phyloP scores from a whole-genome alignment of 2,329 filamentous ascomycete species.

The Zymoseptoria tritici region DNA sequence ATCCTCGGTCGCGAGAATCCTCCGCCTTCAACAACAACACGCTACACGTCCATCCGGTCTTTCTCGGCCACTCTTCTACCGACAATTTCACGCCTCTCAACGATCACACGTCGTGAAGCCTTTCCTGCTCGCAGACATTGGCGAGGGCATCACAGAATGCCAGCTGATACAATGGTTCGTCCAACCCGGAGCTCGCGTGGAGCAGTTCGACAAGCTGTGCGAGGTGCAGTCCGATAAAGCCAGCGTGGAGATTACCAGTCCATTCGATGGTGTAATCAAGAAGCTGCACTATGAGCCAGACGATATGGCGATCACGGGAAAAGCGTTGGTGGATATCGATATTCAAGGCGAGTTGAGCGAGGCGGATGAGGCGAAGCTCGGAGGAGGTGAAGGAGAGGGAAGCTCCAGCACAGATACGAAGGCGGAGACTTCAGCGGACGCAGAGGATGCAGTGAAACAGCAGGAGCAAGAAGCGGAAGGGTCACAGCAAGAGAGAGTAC shows the following conservation, averaged over 20 bases:
- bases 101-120: conserved; percentile 56
- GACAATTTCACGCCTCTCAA: conserved; percentile 23
- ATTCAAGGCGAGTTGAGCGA: conserved; percentile 69
- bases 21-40: conserved; percentile 6
- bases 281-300: conserved; percentile 93
- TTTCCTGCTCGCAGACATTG: conserved; percentile 76
- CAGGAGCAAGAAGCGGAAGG: conserved; percentile 4
- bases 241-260: conserved; percentile 71
- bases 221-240: conserved; percentile 99
- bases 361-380: conserved; percentile 45
- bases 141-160: conserved; percentile 93
- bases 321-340: conserved; percentile 88
- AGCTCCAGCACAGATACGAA: conserved; percentile 4
- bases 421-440: conserved; percentile 8
- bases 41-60: conserved; percentile 2
- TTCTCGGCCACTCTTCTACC: conserved; percentile 16
- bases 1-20: conserved; percentile 2
- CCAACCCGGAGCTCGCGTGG: conserved; percentile 85
- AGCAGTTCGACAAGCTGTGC: conserved; percentile 96
- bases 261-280: conserved; percentile 91
- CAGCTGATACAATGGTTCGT: conserved; percentile 99
- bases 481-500: background rate
- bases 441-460: conserved; percentile 12
- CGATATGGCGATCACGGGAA: conserved; percentile 92
- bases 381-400: conserved; percentile 21